Base-by-base conservation (phyloP, 2,329 filamentous ascomycete genomes). In the Periconia sp. region DNA sequence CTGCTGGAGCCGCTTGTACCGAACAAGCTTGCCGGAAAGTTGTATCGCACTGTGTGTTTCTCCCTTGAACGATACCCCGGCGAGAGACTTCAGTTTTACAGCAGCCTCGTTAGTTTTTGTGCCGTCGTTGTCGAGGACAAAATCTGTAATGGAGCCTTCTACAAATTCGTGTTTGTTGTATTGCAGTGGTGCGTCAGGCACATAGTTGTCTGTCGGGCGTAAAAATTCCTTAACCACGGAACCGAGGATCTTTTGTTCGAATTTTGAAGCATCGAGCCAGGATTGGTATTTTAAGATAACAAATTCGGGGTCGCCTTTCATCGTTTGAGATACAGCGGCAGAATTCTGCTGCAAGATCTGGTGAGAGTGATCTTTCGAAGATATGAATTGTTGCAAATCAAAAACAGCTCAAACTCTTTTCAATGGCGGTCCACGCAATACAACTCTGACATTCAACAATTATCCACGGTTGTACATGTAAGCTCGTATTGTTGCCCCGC, bases 191-290 rank as follows among this genome's bases (percentile, higher is more conserved):
- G n/a, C 9, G 13, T 18, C 47, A 6, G 47, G 37, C 40, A 43
- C 20, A 33, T 43, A 50, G 19, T 50, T 43, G 18, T 50, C 18
- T 27, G 47, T 50, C 27, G 47, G 47, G 3, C 40, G n/a, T 17
- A 50, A 35, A 27, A 43, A 43, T 6, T 43, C 35, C 23, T 43
- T 27, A 13, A 50, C 40, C 8, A 50, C 30, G 11, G 47, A 20
- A 7, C 40, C 47, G 17, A 50, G 47, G 20, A 50, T 50, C 40
- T 50, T 50, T 17, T 50, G 18, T 18, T 44, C 40, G 30, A 42
- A 41, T 14, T 20, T 31, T 17, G 33, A n/a, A 17, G 47, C 27
- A 17, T 47, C 45, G 17, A 47, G 47, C 18, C 47, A 49, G 17
- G 33, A 19, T n/a, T 33, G 41, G 18, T 49, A 49, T 41, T 41